These are phyloP conservation scores for Cylindrodendrum hubeiense DNA, from an alignment of 2,329 filamentous ascomycete species.

Conservation along the genomic window DNA sequence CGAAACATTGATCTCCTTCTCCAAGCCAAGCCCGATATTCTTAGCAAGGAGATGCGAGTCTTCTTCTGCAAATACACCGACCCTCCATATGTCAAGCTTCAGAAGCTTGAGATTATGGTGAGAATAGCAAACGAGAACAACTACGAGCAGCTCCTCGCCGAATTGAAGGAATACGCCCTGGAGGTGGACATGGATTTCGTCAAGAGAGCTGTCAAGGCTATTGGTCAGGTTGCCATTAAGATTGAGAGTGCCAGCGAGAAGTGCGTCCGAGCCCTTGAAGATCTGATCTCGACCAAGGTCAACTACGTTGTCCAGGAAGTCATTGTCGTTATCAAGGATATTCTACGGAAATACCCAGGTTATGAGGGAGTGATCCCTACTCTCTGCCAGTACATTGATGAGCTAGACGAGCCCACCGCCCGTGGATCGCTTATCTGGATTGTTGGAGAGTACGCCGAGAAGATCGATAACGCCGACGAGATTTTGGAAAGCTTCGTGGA, in stretches of 20 bases:
- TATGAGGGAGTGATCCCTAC: conserved; percentile 99
- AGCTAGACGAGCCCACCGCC: conserved; percentile 93
- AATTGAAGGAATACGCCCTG: conserved; percentile 96
- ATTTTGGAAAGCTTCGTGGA: conserved; percentile 94
- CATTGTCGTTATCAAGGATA: conserved; percentile 99
- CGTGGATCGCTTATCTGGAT: conserved; percentile 97
- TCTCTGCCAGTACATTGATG: conserved; percentile 95
- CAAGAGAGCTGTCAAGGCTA: conserved; percentile 91
- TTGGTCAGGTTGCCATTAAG: conserved; percentile 98
- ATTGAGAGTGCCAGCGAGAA: conserved; percentile 95
- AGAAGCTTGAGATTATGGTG: conserved; percentile 99
- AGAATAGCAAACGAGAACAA: conserved; percentile 98
- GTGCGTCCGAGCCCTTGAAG: conserved; percentile 92
- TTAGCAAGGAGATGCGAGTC: conserved; percentile 96
- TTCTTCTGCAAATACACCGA: conserved; percentile 99
- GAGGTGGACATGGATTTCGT: conserved; percentile 99
- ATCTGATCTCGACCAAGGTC: conserved; percentile 96
- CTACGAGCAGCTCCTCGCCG: conserved; percentile 92
- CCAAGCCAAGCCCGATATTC: conserved; percentile 95
- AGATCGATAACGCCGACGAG: conserved; percentile 98
- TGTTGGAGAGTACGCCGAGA: conserved; percentile 98
- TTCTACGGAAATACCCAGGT: conserved; percentile 95
- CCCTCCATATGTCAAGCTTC: conserved; percentile 95
- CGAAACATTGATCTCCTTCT: conserved; percentile 96
- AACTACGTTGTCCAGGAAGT: conserved; percentile 99